Evolutionary conservation across 805 yeast genomes (phyloP), one percentile per base, ranked within the genome.

Genomic region (Candida methanosorbosa): DNA sequence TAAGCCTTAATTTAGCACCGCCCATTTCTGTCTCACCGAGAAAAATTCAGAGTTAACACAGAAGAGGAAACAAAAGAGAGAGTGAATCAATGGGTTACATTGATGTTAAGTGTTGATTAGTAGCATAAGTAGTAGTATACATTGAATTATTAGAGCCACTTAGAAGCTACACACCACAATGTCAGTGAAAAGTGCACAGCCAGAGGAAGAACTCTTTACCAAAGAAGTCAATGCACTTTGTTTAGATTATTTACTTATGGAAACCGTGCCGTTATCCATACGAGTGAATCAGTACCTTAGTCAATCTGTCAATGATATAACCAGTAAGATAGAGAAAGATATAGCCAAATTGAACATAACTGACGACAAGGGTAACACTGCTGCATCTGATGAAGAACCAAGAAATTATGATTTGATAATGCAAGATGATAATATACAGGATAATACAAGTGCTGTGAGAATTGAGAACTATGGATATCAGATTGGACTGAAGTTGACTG

Each of bases 241-340:
- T 30, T 59, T 82, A 37, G 81, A 80, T 32, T 68, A 76, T 44
- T 68, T 87, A 15, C 56, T 88, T 20, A 81, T 78, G 48, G 95
- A 87, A 55, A 61, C 83, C 25, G 77, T 86, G 1, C 94, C 95
- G 4, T 54, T 78, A 29, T 73, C 87, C 0, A 68, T 79, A 30
- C 59, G 82, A 24, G 78, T 85, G 5, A 71, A 81, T 12, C 64
- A 70, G 32, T 61, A 66, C 28, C 54, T 75, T 18, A 54, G 48
- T 19, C 47, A 51, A 23, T 48, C 52, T 15, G 46, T 36, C 33
- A 32, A 39, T 25, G 22, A 37, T 27, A 29, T 43, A 35, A 35
- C 44, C 3, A 43, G 38, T 5, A 33, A 45, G 18, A 20, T 46
- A 20, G 23, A 34, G 12, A n/a, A 16, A 4, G 27, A 25, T 21